Base-by-base conservation (phyloP, 345 rosid genomes). In the Corchorus capsularis region DNA sequence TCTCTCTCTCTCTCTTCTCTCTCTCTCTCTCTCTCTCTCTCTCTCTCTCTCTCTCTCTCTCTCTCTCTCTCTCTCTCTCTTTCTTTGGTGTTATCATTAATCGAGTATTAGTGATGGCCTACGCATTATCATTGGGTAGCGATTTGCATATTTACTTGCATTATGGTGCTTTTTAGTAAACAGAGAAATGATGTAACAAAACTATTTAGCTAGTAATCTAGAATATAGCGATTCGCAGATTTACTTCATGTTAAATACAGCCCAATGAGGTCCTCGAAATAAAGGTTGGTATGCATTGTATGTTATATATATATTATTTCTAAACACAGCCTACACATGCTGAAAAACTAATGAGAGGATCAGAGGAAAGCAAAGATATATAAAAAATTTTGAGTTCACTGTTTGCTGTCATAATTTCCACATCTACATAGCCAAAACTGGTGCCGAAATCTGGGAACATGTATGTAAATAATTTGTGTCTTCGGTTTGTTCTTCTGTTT, bases 181-280 rank as follows among this genome's bases (percentile, higher is more conserved):
- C 60, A n/a, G 53, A 11, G 47, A 15, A 50, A 19, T 8, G 50
- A 50, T 2, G 17, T 16, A 69, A 17, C 60, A 69, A 57, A 32
- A 69, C 60, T 16, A 50, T 68, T 69, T 20, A 50, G 22, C 59
- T 69, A 43, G 46, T 50, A 52, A 32, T 50, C 27, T 32, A 69
- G 61, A 52, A 52, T 27, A 27, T 27, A 27, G 27, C 27, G 27
- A 27, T 27, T 27, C 1, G 27, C 27, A 27, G 27, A 27, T 27
- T 27, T 27, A 27, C 27, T 27, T 27, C 1, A 0, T 27, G 27
- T 27, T 27, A 27, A 27, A 27, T 27, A 27, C 1, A 27, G 27
- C 27, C 27, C 27, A 27, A 27, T 27, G 27, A 27, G 27, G 46
- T 16, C 15, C 11, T 62, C 20, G 2, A 62, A 62, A 62, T 62